Percentiles rank a stretch among this genome's conserved stretches.
Conservation (phyloP, 257 asterid genomes). For the Coffea canephora region DNA sequence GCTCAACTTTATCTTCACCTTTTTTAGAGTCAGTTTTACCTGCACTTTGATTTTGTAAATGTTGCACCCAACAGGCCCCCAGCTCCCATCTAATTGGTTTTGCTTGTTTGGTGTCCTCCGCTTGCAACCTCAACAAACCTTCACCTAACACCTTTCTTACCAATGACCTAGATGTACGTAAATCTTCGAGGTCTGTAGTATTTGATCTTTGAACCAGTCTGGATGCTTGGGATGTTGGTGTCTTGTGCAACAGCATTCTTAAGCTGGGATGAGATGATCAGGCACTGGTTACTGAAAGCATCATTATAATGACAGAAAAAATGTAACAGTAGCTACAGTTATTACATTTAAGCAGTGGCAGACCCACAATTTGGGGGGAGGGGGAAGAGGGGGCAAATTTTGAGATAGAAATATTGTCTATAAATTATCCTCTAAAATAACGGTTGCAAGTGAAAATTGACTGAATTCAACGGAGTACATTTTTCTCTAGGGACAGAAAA, state of each 20-base stretch:
- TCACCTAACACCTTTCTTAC: slow-evolving; percentile 56
- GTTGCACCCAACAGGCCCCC: slow-evolving; percentile 87
- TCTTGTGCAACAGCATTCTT: slow-evolving; percentile 71
- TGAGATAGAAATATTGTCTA: too few relatives aligned
- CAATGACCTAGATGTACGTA: slow-evolving; percentile 35
- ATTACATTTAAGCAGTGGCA: not conserved
- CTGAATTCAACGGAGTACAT: too few relatives aligned
- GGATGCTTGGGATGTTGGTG: slow-evolving; percentile 48
- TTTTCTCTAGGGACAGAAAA: too few relatives aligned
- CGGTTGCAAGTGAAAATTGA: too few relatives aligned
- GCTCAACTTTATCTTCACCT: slow-evolving; percentile 58
- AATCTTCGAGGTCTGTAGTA: slow-evolving; percentile 51
- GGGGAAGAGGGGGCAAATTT: too few relatives aligned
- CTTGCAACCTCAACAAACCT: slow-evolving; percentile 53
- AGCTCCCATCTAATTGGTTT: slow-evolving; percentile 80
- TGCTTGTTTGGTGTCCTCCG: slow-evolving; percentile 40
- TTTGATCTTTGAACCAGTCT: slow-evolving; percentile 55
- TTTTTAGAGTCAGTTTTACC: slow-evolving; percentile 48
- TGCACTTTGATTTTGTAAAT: slow-evolving; percentile 62
- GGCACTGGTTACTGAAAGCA: not conserved
- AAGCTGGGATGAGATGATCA: slow-evolving; percentile 40
- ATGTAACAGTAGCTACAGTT: too few relatives aligned
- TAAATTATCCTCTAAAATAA: too few relatives aligned
- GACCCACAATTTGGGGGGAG: too few relatives aligned
- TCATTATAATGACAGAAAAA: not conserved